These are phyloP conservation scores for Botrytis fabae DNA, from an alignment of 2,329 filamentous ascomycete species.

Conservation along the genomic window DNA sequence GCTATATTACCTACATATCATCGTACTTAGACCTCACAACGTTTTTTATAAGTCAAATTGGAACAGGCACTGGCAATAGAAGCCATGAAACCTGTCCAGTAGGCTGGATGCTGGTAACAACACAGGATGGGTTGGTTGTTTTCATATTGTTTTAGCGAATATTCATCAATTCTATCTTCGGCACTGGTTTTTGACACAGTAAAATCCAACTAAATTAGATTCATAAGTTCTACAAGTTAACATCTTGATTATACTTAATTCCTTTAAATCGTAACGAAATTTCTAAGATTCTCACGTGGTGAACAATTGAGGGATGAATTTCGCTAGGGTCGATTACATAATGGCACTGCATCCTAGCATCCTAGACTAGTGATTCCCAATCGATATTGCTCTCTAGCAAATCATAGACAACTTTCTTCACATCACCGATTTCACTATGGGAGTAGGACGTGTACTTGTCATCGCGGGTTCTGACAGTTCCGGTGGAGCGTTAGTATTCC, in stretches of 20 bases:
- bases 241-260: neutral
- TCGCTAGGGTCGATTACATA: slow-evolving; percentile 17
- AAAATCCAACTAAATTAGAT: neutral
- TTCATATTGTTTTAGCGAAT: neutral
- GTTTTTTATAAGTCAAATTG: neutral
- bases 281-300: slow-evolving; percentile 2
- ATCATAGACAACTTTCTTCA: neutral
- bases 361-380: neutral
- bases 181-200: neutral
- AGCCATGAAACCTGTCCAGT: too few relatives aligned
- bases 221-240: neutral
- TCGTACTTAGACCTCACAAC: neutral
- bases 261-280: neutral
- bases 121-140: neutral
- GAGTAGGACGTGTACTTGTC: slow-evolving; percentile 58
- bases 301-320: neutral
- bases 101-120: neutral
- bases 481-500: slow-evolving; percentile 65
- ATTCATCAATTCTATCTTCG: neutral
- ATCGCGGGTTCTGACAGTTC: slow-evolving; percentile 76
- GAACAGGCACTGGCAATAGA: neutral
- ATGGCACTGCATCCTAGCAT: slow-evolving; percentile 1
- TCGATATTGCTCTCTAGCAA: neutral
- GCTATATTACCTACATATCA: neutral
- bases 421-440: slow-evolving; percentile 30